Base-by-base conservation (phyloP, 768 basidiomycete genomes). In the Leccinum olivaceopallidum region DNA sequence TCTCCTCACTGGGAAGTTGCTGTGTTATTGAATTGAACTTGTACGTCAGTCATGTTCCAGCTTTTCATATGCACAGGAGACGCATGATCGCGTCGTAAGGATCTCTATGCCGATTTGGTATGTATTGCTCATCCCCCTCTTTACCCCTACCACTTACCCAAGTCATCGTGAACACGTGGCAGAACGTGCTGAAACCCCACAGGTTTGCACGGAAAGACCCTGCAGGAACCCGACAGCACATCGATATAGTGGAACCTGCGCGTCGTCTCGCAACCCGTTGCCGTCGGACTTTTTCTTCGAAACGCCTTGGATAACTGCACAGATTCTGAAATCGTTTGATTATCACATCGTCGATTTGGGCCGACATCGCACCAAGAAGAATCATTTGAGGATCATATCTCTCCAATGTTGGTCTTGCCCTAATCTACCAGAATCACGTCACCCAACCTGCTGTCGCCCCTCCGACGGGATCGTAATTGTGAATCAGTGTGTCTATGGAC, bases 231-330 rank as follows among this genome's bases (percentile, higher is more conserved):
- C 63, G 3, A 5, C n/a, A n/a, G 39, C 58, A 49, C n/a, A 54
- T 52, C 42, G 65, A 55, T 12, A 68, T 5, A 32, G 63, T 61
- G 4, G 63, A 65, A 13, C 66, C 64, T 12, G 63, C 63, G n/a
- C 64, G 53, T 44, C n/a, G n/a, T n/a, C 42, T 57, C 60, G 60
- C 14, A 66, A 54, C 26, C 62, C 66, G 1, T 32, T 44, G 9
- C 67, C 66, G 18, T 49, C 20, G 24, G 56, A 24, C 52, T 61
- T 56, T 16, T 56, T 56, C 28, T 22, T 60, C 34, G 6, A 39
- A 18, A 39, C 39, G 8, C 39, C 18, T 18, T 39, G 18, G 18
- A 36, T 22, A 62, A n/a, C 42, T 61, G 54, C 58, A 60, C 6
- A n/a, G 12, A 30, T 42, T 5, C 39, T 14, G 16, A 64, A 56